These are phyloP conservation scores for Lipomyces mesembrius DNA, from an alignment of 805 yeast species.

Conservation along the genomic window DNA sequence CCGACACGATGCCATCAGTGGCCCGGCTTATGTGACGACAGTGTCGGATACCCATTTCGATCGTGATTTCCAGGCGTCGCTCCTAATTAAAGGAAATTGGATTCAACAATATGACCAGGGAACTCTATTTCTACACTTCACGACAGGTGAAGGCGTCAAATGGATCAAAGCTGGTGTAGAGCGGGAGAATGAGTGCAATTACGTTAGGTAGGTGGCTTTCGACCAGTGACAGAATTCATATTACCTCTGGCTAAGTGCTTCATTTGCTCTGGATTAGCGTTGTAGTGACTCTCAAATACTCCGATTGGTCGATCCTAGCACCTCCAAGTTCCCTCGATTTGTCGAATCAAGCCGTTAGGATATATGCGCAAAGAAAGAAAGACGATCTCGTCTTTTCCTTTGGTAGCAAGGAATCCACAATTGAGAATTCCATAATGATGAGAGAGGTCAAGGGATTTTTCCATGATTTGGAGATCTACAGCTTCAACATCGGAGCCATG, in stretches of 20 bases:
- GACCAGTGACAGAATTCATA: not conserved
- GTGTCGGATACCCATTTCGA: not conserved
- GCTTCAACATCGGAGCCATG: conserved; percentile 6
- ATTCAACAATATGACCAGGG: conserved; percentile 7
- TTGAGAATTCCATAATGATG: not conserved
- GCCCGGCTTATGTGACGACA: conserved; percentile 9
- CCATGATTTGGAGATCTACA: conserved; percentile 2
- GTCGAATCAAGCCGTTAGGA: conserved; percentile 4
- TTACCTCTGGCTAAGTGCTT: not conserved
- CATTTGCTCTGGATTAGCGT: not conserved
- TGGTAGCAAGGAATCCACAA: conserved; percentile 7
- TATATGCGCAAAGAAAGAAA: conserved; percentile 3
- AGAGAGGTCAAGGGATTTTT: conserved; percentile 7
- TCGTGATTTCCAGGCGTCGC: conserved; percentile 2
- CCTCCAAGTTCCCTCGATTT: not conserved
- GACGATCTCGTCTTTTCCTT: conserved; percentile 1
- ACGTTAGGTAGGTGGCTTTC: not conserved
- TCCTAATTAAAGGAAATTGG: conserved; percentile 3
- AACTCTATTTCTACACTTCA: conserved; percentile 2
- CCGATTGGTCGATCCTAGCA: conserved; percentile 4
- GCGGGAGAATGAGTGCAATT: conserved; percentile 6
- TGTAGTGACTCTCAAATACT: not conserved
- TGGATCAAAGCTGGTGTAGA: conserved; percentile 8
- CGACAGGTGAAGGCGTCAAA: conserved; percentile 1
- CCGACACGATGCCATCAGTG: not conserved